Percentiles rank a stretch among this genome's conserved stretches.
These are phyloP conservation scores for Ustulina deusta DNA, from an alignment of 2,329 filamentous ascomycete genomes.

Conservation along the genomic window DNA sequence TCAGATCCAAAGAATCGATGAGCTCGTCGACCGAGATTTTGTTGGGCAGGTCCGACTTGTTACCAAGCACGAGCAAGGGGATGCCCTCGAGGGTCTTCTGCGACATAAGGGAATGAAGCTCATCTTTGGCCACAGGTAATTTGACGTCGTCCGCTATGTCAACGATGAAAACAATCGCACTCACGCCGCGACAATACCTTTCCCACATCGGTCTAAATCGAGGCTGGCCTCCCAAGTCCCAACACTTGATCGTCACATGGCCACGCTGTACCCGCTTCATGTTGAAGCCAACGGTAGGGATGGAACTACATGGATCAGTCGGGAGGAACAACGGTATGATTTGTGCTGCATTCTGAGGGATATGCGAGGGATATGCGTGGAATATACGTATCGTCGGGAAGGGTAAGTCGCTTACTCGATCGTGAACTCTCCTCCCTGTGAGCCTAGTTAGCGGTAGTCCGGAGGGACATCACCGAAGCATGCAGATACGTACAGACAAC, in stretches of 20 bases:
- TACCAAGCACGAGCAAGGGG: slow-evolving; percentile 91
- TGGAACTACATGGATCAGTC: slow-evolving; percentile 76
- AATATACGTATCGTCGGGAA: slow-evolving; percentile 23
- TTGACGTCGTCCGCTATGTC: slow-evolving; percentile 89
- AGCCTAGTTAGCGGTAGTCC: slow-evolving; percentile 39
- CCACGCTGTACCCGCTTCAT: slow-evolving; percentile 98
- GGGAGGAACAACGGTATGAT: slow-evolving; percentile 38
- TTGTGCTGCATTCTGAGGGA: slow-evolving; percentile 38
- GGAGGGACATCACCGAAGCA: slow-evolving; percentile 27
- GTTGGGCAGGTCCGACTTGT: slow-evolving; percentile 95
- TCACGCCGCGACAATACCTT: slow-evolving; percentile 95
- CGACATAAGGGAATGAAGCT: slow-evolving; percentile 88
- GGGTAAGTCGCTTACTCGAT: slow-evolving; percentile 81
- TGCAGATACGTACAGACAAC: slow-evolving; percentile 79
- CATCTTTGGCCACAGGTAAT: slow-evolving; percentile 87
- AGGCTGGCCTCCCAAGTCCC: slow-evolving; percentile 97
- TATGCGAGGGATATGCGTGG: slow-evolving; percentile 3
- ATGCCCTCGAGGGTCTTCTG: slow-evolving; percentile 89
- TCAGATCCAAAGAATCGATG: slow-evolving; percentile 92
- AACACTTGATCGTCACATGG: slow-evolving; percentile 98
- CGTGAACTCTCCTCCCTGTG: slow-evolving; percentile 95
- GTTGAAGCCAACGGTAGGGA: slow-evolving; percentile 98
- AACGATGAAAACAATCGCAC: slow-evolving; percentile 98
- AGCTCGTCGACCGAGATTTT: slow-evolving; percentile 94
- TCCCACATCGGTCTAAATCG: slow-evolving; percentile 99